Evolutionary conservation across 495 filamentous ascomycete genomes (phyloP).

Genomic region (Polyplosphaeria fusca): DNA sequence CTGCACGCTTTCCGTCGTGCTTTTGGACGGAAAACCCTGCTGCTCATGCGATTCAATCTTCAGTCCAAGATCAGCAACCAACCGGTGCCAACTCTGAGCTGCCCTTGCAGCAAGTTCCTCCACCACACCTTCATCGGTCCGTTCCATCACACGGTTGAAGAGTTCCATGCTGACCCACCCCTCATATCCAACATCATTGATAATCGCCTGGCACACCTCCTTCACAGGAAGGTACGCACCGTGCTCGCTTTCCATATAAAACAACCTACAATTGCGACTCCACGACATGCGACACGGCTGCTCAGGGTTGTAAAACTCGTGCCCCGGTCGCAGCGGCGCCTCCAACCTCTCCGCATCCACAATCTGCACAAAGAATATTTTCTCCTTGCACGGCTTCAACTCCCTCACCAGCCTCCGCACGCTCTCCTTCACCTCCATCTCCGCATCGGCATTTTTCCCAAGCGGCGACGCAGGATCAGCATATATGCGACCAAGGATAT

Average conservation of each 20-base stretch:
- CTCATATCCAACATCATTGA: slow-evolving; percentile 61
- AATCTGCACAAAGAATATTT: slow-evolving; percentile 78
- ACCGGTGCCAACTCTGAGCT: slow-evolving; percentile 60
- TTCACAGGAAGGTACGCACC: slow-evolving; percentile 72
- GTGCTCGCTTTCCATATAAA: slow-evolving; percentile 66
- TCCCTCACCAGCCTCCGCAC: slow-evolving; percentile 54
- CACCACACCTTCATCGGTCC: slow-evolving; percentile 51
- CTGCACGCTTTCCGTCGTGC: too few relatives aligned
- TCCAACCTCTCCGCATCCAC: slow-evolving; percentile 68
- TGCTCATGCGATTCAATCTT: neutral
- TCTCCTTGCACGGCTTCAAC: slow-evolving; percentile 55
- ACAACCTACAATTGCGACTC: slow-evolving; percentile 73
- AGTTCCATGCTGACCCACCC: slow-evolving; percentile 81
- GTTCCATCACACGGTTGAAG: slow-evolving; percentile 65
- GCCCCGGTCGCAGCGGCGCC: slow-evolving; percentile 57
- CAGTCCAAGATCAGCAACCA: slow-evolving; percentile 48
- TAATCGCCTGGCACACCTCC: slow-evolving; percentile 60
- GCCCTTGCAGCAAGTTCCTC: slow-evolving; percentile 63
- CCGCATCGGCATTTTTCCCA: slow-evolving; percentile 57
- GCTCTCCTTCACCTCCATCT: slow-evolving; percentile 55
- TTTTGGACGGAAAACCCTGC: too few relatives aligned
- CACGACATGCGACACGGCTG: slow-evolving; percentile 75
- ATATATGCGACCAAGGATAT: slow-evolving; percentile 71
- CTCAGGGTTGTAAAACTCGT: slow-evolving; percentile 59
- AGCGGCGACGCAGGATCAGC: slow-evolving; percentile 60